Base-by-base conservation (phyloP, 2,329 filamentous ascomycete genomes). In the Elsinoe fawcettii region DNA sequence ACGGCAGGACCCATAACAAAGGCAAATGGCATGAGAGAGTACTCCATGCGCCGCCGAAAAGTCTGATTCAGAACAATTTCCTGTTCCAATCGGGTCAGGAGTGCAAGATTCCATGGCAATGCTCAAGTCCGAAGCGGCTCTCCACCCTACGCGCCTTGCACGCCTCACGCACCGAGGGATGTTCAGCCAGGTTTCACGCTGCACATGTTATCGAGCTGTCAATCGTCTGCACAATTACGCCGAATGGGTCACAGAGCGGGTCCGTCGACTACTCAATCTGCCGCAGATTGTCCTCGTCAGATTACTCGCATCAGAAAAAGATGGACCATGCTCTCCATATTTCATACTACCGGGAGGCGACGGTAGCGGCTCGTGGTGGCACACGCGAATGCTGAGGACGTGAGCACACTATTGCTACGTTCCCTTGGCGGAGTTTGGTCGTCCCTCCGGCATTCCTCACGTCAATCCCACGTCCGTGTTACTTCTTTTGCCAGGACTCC, bases 111-210 rank as follows among this genome's bases (percentile, higher is more conserved):
- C 32, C 32, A 54, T 54, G 32, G 32, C 36, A 55, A 39, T 7
- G 25, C 36, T 22, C 39, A 34, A 47, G 39, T 56, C 41, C 41
- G 54, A 56, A 39, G 27, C 54, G 54, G 54, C 54, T 56, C 54
- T 56, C 54, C 54, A 56, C 54, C 25, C 43, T 14, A 43, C 44
- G 37, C 53, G 23, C 53, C 36, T 34, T 43, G 23, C 36, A 39
- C 25, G 39, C 39, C 53, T 55, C 36, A 46, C 37, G 53, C 53
- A 39, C 49, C 32, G 49, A 39, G 49, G 49, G 41, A 46, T 12
- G 32, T 23, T 32, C 34, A 27, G 25, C 16, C 49, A 53, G 49
- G 49, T 51, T 51, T 51, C 46, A 34, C n/a, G 25, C 46, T 22
- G 25, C 49, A 39, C 32, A 36, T 39, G 49, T 32, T 53, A 39